A percentile compares a stretch with the other conserved stretches of the same genome.
These are phyloP conservation scores for Aethionema arabicum DNA, from an alignment of 345 rosid species.

Conservation along the genomic window DNA sequence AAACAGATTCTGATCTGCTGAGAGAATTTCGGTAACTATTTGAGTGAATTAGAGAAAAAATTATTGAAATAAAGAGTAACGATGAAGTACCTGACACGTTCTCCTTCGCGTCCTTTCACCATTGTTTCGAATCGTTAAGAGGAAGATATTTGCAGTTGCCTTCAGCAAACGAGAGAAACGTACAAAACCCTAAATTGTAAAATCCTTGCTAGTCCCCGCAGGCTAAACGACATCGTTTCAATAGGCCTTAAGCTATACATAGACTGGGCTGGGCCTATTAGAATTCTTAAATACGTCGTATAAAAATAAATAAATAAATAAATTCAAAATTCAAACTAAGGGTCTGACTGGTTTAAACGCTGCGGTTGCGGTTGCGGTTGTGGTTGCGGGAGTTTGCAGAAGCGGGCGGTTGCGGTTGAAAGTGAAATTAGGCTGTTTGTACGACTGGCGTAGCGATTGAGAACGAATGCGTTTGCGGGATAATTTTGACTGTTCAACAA, in stretches of 20 bases:
- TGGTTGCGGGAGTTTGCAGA: too few species aligned
- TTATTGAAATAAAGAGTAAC: not conserved
- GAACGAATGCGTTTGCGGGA: too few species aligned
- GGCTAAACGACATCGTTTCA: slow-evolving; percentile 1
- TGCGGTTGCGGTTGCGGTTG: too few species aligned
- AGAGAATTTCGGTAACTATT: not conserved
- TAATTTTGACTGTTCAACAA: too few species aligned
- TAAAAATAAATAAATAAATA: not conserved
- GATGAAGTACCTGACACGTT: slow-evolving; percentile 61
- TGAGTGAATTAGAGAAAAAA: not conserved
- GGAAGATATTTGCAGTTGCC: slow-evolving; percentile 13
- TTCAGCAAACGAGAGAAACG: slow-evolving; percentile 17
- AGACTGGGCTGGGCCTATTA: not conserved
- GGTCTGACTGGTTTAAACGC: too few species aligned
- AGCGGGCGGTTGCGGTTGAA: too few species aligned
- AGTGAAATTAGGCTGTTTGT: too few species aligned
- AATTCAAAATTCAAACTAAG: too few species aligned
- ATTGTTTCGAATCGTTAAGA: slow-evolving; percentile 34
- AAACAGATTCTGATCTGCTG: not conserved
- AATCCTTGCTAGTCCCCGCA: not conserved
- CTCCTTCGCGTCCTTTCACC: slow-evolving; percentile 94
- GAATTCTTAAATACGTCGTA: slow-evolving; percentile 5
- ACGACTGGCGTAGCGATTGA: too few species aligned
- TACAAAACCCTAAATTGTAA: slow-evolving; percentile 2
- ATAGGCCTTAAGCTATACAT: not conserved